phyloP scores from a whole-genome alignment of 345 rosid species.

The Populus euphratica region DNA sequence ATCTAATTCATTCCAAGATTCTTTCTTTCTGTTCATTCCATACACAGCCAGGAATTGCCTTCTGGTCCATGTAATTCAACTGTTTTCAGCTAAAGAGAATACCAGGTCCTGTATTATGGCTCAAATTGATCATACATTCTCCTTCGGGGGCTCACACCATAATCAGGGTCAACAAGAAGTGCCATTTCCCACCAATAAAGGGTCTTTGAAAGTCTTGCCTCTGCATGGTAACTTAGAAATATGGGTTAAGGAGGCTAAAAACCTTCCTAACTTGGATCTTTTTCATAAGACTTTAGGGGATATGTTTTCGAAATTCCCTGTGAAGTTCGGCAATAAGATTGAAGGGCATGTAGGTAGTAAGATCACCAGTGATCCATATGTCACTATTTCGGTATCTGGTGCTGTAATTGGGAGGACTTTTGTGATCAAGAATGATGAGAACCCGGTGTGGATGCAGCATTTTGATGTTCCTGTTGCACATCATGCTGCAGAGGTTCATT shows the following conservation, averaged over 20 bases:
- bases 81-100: neutral
- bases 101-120: conserved; percentile 35
- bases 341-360: conserved; percentile 48
- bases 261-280: conserved; percentile 86
- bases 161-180: conserved; percentile 50
- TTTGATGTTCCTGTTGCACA: conserved; percentile 81
- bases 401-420: conserved; percentile 85
- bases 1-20: neutral
- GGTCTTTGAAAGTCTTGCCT: conserved; percentile 48
- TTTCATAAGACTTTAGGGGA: conserved; percentile 68
- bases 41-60: no score
- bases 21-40: neutral
- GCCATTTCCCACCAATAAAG: conserved; percentile 52
- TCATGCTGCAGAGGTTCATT: conserved; percentile 65
- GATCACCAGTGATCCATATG: conserved; percentile 90
- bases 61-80: neutral
- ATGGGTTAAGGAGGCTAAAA: conserved; percentile 77
- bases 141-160: conserved; percentile 69
- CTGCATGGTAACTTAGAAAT: conserved; percentile 85
- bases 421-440: conserved; percentile 66
- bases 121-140: conserved; percentile 40
- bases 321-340: conserved; percentile 45
- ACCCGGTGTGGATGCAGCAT: conserved; percentile 88
- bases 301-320: conserved; percentile 42
- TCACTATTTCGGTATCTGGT: conserved; percentile 56